Base-by-base conservation (phyloP, 2,329 filamentous ascomycete genomes). In the Ceratocystis colombiana region DNA sequence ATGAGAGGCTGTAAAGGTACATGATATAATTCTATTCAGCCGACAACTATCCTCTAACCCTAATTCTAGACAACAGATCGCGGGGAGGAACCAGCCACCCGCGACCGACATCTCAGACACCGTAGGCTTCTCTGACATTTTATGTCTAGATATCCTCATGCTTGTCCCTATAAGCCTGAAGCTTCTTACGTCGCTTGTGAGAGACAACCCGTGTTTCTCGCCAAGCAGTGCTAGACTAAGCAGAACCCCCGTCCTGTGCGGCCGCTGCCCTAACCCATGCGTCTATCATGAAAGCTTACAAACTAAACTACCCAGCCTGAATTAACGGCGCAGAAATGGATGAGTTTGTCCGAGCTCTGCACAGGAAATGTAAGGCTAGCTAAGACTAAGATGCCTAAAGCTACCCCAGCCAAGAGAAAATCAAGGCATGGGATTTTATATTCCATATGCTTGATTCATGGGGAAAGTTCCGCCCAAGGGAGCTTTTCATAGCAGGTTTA, bases 81-180 rank as follows among this genome's bases (percentile, higher is more conserved):
- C 37, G 10, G 37, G 3, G 37, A 41, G 37, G 10, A 12, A 41
- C 37, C 37, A 41, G 37, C 37, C 37, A 41, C 37, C 37, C 10
- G 10, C 37, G 37, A 41, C 37, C 10, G 10, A 59, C 7, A 59
- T 59, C 25, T 59, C 22, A 59, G 53, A 59, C 53, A 59, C n/a
- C 10, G 28, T 59, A 59, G 53, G 53, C 25, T n/a, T 59, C n/a
- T 59, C 53, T 33, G 28, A 30, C 53, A 37, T 59, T 59, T 25
- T 1, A 37, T 33, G 15, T 59, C 12, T 59, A 12, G 20, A 17
- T 53, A 25, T 53, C 48, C 28, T 15, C 48, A 37, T 59, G 53
- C n/a, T 30, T 57, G 53, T 57, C 53, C 17, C 10, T 10, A 57
- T 28, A 12, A 30, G 25, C 22, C 4, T 30, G 53, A 30, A 28